Evolutionary conservation across 2,329 filamentous ascomycete genomes (phyloP).

Genomic region (Fusarium sp.): DNA sequence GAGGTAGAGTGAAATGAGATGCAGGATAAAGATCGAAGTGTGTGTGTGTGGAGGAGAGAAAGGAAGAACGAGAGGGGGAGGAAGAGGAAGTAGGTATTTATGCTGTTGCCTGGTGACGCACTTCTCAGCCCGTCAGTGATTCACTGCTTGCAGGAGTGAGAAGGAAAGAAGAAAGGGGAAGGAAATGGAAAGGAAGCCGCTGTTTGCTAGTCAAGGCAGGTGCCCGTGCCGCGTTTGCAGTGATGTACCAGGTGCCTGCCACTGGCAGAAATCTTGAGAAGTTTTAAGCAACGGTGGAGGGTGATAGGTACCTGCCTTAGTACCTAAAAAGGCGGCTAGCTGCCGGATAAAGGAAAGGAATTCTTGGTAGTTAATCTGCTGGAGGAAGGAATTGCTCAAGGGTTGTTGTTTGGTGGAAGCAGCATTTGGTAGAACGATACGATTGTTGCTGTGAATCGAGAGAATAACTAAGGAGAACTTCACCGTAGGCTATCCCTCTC

Average conservation of each 20-base stretch:
- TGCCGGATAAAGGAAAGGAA: background rate
- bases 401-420: background rate
- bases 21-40: background rate
- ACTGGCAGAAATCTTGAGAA: conserved; percentile 8
- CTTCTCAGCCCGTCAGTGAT: conserved; percentile 8
- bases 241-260: conserved; percentile 6
- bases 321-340: background rate
- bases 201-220: conserved; percentile 17
- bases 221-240: conserved; percentile 13
- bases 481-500: background rate
- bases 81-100: conserved; percentile 5
- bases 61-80: background rate
- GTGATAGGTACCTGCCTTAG: background rate
- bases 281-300: background rate
- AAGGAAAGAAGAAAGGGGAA: background rate
- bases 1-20: background rate
- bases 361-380: background rate
- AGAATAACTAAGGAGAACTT: background rate
- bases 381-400: background rate
- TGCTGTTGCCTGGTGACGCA: conserved; percentile 6
- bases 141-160: background rate
- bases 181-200: background rate
- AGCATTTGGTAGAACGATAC: background rate
- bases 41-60: conserved; percentile 11
- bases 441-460: background rate